Percentiles rank a stretch among this genome's conserved stretches.
Conservation (phyloP, 2,329 filamentous ascomycete species). For the Zalaria sp. region DNA sequence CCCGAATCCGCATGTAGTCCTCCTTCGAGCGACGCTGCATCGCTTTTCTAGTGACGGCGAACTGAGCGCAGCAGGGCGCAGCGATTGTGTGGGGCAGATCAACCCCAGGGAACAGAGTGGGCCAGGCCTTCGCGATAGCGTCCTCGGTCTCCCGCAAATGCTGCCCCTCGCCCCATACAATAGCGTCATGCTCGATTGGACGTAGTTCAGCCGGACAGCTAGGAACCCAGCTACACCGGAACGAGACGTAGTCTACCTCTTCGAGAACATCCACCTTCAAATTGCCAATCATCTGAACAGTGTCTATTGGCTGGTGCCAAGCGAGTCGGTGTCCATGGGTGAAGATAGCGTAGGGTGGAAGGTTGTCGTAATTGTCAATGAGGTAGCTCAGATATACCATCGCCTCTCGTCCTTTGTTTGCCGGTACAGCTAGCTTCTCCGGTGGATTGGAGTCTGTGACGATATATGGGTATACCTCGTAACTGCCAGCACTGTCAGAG, state of each 20-base stretch:
- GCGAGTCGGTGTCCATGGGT: neutral
- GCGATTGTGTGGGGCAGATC: neutral
- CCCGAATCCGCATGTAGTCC: conserved; percentile 42
- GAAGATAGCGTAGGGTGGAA: neutral
- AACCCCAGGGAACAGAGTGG: conserved; percentile 4
- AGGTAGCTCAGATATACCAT: conserved; percentile 36
- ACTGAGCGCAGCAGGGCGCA: conserved; percentile 36
- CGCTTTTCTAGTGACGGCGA: conserved; percentile 42
- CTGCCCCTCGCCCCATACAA: neutral
- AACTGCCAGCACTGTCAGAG: neutral
- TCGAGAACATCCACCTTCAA: neutral
- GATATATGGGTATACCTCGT: neutral
- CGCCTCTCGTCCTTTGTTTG: conserved; percentile 34
- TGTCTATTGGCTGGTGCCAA: conserved; percentile 1
- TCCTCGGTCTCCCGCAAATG: conserved; percentile 1
- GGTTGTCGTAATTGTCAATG: conserved; percentile 13
- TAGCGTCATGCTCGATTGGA: conserved; percentile 6
- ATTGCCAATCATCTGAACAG: neutral
- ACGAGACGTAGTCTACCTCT: neutral
- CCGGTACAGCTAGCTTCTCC: conserved; percentile 23
- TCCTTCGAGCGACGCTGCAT: conserved; percentile 33
- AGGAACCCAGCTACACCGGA: neutral
- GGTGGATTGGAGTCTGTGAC: neutral
- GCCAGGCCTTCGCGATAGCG: conserved; percentile 2
- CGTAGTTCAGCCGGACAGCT: conserved; percentile 10